Evolutionary conservation across 768 basidiomycete species (phyloP).

Genomic region (Russula brevipes): DNA sequence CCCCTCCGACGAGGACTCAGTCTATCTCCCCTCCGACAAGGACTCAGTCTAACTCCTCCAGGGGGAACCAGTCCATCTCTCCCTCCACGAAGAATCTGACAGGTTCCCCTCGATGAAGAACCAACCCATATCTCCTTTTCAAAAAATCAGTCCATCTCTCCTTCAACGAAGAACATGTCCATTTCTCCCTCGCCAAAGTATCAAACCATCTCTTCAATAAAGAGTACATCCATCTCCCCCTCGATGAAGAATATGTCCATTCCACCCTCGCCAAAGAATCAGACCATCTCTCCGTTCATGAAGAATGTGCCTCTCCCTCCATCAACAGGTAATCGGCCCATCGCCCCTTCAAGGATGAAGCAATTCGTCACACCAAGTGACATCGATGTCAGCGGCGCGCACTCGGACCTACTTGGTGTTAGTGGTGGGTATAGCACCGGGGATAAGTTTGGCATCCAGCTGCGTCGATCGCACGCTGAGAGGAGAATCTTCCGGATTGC

Average conservation of each 20-base stretch:
- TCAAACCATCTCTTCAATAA: not conserved
- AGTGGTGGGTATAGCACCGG: not conserved
- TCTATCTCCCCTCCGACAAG: not conserved
- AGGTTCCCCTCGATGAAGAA: too few relatives aligned
- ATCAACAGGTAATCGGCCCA: not conserved
- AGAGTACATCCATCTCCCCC: not conserved
- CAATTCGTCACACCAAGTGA: not conserved
- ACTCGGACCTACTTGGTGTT: not conserved
- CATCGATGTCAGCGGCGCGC: not conserved
- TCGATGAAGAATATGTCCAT: not conserved
- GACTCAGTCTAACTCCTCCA: too few relatives aligned
- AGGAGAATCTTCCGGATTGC: not conserved
- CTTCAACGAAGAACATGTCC: not conserved
- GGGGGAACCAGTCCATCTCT: too few relatives aligned
- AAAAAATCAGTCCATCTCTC: not conserved
- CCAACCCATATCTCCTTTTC: too few relatives aligned
- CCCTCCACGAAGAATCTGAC: too few relatives aligned
- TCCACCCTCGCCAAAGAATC: not conserved
- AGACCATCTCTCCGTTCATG: not conserved
- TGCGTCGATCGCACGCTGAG: not conserved
- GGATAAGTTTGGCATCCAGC: not conserved
- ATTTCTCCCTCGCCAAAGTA: not conserved
- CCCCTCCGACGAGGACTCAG: not conserved
- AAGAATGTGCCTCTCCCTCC: not conserved
- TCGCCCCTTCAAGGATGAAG: not conserved